These are phyloP conservation scores for Rusavskia elegans DNA, from an alignment of 495 filamentous ascomycete genomes.

Conservation along the genomic window DNA sequence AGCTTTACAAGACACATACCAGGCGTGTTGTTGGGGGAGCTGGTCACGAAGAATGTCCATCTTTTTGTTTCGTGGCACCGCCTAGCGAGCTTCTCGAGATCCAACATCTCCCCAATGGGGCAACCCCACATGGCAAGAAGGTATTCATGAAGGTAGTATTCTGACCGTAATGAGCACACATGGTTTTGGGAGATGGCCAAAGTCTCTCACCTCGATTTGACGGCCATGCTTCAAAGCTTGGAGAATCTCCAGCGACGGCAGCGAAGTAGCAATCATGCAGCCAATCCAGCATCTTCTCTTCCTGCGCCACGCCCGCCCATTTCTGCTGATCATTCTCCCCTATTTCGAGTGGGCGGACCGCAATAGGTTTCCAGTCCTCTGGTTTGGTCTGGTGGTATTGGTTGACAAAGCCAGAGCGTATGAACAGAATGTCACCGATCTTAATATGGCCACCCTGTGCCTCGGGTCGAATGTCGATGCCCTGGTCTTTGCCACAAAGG, in stretches of 20 bases:
- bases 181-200: no score
- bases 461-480: slow-evolving; percentile 34
- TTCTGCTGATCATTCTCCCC: slow-evolving; percentile 26
- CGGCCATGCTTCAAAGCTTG: slow-evolving; percentile 48
- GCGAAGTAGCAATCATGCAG: slow-evolving; percentile 54
- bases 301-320: slow-evolving; percentile 42
- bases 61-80: slow-evolving; percentile 33
- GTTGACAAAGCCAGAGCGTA: slow-evolving; percentile 51
- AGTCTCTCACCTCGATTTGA: slow-evolving; percentile 18
- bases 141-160: slow-evolving; percentile 40
- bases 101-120: slow-evolving; percentile 45
- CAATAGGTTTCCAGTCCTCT: slow-evolving; percentile 24
- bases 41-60: slow-evolving; percentile 57
- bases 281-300: slow-evolving; percentile 26
- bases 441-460: slow-evolving; percentile 43
- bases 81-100: slow-evolving; percentile 33
- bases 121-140: slow-evolving; percentile 49
- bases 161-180: neutral
- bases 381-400: slow-evolving; percentile 28
- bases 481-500: slow-evolving; percentile 39
- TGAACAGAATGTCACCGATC: slow-evolving; percentile 48
- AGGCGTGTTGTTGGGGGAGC: slow-evolving; percentile 22
- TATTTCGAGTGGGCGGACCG: slow-evolving; percentile 7
- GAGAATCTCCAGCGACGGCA: slow-evolving; percentile 34
- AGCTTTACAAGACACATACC: slow-evolving; percentile 31